Conservation (phyloP, 1,284 basidiomycete genomes). For the Trichosporon coremiiforme region DNA sequence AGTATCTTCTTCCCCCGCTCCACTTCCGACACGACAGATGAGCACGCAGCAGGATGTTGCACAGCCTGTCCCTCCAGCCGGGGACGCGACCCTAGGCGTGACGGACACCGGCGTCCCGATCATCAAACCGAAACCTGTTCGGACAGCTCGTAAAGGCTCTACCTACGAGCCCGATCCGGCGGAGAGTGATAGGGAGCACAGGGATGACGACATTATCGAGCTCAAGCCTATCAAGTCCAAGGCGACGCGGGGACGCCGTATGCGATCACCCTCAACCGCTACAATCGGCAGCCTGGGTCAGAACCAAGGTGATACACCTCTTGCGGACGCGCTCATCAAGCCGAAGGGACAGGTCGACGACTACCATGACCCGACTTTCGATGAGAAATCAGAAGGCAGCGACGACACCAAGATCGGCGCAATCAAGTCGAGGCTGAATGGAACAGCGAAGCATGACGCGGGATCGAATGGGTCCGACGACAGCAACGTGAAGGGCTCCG, state of each 20-base stretch:
- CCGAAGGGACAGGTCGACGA: neutral
- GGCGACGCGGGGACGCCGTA: neutral
- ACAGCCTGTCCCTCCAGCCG: neutral
- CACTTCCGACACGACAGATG: neutral
- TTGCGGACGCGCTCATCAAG: constrained; percentile 1
- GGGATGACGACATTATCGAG: constrained; percentile 11
- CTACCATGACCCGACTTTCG: neutral
- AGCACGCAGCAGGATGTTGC: neutral
- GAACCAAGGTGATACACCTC: neutral
- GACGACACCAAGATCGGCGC: neutral
- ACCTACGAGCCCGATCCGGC: constrained; percentile 8
- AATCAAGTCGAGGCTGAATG: neutral
- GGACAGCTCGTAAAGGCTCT: neutral
- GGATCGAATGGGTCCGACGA: neutral
- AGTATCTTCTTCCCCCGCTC: neutral
- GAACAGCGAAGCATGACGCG: neutral
- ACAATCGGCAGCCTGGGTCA: neutral
- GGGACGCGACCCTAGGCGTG: neutral
- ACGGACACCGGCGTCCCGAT: neutral
- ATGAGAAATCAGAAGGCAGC: neutral
- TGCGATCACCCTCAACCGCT: neutral
- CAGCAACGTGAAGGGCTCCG: neutral
- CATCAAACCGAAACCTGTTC: neutral
- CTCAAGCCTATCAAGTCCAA: neutral
- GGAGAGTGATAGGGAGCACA: neutral